These are phyloP conservation scores for Astrothelium macrocarpum DNA, from an alignment of 495 filamentous ascomycete genomes.

Conservation along the genomic window DNA sequence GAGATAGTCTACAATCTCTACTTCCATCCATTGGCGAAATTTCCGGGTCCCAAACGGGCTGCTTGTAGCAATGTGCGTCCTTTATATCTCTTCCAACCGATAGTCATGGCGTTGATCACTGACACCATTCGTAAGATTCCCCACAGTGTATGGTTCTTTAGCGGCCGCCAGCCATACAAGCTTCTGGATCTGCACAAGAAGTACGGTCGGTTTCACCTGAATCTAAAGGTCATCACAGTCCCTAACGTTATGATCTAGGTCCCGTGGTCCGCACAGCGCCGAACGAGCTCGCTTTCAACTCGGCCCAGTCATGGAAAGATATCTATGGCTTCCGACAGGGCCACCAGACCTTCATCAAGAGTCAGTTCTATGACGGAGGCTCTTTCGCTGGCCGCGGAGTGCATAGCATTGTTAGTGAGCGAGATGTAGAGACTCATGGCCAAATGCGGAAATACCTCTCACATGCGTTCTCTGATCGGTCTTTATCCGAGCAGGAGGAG, in stretches of 20 bases:
- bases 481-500: constrained; percentile 27
- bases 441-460: constrained; percentile 12
- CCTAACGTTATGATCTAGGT: constrained; percentile 7
- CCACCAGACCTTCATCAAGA: neutral
- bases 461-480: constrained; percentile 27
- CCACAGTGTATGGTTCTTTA: neutral
- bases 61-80: too few species aligned
- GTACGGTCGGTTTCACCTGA: constrained; percentile 2
- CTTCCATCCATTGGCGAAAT: constrained; percentile 10
- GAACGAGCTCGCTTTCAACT: constrained; percentile 26
- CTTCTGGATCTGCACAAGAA: neutral
- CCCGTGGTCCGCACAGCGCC: constrained; percentile 24
- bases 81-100: too few species aligned
- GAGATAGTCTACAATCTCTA: constrained; percentile 9
- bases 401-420: neutral
- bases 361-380: neutral
- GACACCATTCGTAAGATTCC: too few species aligned
- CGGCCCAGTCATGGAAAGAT: constrained; percentile 23
- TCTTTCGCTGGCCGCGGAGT: neutral
- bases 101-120: too few species aligned
- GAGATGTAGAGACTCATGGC: neutral
- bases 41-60: constrained; percentile 9
- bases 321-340: constrained; percentile 25
- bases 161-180: neutral
- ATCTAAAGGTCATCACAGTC: constrained; percentile 5